Evolutionary conservation across 1,139 yeast genomes (phyloP).

Genomic region (Sugiyamaella grinbergsii): DNA sequence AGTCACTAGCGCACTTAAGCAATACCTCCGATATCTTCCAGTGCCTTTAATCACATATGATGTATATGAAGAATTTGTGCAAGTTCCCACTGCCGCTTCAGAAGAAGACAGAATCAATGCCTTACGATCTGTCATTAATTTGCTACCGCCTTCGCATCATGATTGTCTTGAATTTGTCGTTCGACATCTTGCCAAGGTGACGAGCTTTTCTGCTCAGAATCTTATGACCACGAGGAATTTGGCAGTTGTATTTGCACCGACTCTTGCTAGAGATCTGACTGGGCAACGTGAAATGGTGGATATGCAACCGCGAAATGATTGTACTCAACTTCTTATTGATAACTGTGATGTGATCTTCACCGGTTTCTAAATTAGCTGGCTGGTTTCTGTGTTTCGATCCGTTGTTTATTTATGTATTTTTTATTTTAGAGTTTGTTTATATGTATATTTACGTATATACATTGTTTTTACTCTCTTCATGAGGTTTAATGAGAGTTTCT

Average conservation of each 20-base stretch:
- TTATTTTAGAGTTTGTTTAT: not conserved
- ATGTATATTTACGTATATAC: not conserved
- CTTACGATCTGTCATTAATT: slow-evolving; percentile 43
- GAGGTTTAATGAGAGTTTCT: no score
- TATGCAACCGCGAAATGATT: slow-evolving; percentile 78
- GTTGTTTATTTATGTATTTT: not conserved
- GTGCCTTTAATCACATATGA: slow-evolving; percentile 79
- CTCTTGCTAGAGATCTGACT: slow-evolving; percentile 75
- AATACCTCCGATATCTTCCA: slow-evolving; percentile 82
- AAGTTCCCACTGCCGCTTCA: slow-evolving; percentile 42
- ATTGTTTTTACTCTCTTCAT: not conserved
- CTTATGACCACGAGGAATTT: slow-evolving; percentile 79
- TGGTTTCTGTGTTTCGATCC: not conserved
- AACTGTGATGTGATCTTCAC: slow-evolving; percentile 39
- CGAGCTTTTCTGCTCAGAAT: slow-evolving; percentile 38
- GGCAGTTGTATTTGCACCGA: slow-evolving; percentile 95
- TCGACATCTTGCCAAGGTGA: slow-evolving; percentile 55
- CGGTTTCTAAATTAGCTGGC: slow-evolving; percentile 11
- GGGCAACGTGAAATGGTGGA: slow-evolving; percentile 87
- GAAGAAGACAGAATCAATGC: slow-evolving; percentile 37
- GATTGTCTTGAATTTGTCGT: slow-evolving; percentile 58
- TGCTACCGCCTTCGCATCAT: slow-evolving; percentile 70
- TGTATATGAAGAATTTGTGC: slow-evolving; percentile 66
- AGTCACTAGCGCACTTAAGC: slow-evolving; percentile 80
- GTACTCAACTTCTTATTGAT: slow-evolving; percentile 73